Conservation (phyloP, 495 filamentous ascomycete genomes). For the Trichoderma reesei region DNA sequence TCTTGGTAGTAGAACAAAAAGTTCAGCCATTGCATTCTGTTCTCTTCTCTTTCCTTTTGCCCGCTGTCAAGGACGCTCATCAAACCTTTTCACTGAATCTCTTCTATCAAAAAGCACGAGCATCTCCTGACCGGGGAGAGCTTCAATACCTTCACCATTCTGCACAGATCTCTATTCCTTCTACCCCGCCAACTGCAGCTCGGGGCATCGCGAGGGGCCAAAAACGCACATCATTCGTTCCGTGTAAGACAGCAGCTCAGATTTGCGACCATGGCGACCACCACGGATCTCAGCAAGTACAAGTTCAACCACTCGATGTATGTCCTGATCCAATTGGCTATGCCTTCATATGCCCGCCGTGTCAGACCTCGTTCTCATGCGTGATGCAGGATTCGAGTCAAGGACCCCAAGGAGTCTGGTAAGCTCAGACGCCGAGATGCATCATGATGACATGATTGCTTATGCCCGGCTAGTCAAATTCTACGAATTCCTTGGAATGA, state of each 20-base stretch:
- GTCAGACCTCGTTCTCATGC: not conserved
- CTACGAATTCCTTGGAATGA: constrained; percentile 90
- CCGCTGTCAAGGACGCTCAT: not conserved
- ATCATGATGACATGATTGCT: not conserved
- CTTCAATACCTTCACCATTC: not conserved
- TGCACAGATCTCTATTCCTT: not conserved
- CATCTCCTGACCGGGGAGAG: not conserved
- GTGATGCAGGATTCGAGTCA: constrained; percentile 70
- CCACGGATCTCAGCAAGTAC: constrained; percentile 69
- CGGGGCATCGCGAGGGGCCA: not conserved
- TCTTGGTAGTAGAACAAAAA: not conserved
- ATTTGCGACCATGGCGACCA: constrained; percentile 53
- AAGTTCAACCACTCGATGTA: constrained; percentile 79
- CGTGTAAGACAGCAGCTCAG: constrained; percentile 2
- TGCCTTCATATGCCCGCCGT: not conserved
- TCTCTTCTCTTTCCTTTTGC: not conserved
- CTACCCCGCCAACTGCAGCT: not conserved
- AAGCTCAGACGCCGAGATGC: constrained; percentile 12
- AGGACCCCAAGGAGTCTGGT: constrained; percentile 80
- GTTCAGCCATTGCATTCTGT: not conserved
- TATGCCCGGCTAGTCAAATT: constrained; percentile 56
- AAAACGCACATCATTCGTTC: not conserved
- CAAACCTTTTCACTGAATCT: too few relatives aligned
- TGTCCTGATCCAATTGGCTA: constrained; percentile 26
- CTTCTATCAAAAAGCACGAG: not conserved